A percentile compares a stretch with the other conserved stretches of the same genome.
Conservation (phyloP, 768 basidiomycete species). For the Rhodotorula graminis region DNA sequence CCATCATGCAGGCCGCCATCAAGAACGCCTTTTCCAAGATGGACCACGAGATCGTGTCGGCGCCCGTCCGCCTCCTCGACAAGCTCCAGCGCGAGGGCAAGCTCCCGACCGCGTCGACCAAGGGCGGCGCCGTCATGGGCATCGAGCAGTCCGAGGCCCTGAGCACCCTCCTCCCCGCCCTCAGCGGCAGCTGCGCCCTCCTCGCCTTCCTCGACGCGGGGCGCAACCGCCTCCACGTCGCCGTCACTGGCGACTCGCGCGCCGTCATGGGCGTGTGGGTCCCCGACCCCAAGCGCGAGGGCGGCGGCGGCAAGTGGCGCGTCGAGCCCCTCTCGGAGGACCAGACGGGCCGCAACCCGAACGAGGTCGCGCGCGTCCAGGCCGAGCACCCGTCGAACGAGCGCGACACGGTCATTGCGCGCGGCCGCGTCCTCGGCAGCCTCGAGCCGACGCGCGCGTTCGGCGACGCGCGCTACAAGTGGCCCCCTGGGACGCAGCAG, state of each 20-base stretch:
- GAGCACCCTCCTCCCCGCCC: slow-evolving; percentile 71
- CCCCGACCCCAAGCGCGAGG: slow-evolving; percentile 49
- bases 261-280: slow-evolving; percentile 94
- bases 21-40: slow-evolving; percentile 71
- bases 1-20: slow-evolving; percentile 62
- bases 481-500: slow-evolving; percentile 61
- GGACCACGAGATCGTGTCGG: slow-evolving; percentile 75
- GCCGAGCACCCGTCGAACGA: slow-evolving; percentile 78
- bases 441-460: slow-evolving; percentile 72
- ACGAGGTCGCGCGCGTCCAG: slow-evolving; percentile 76
- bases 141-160: slow-evolving; percentile 53
- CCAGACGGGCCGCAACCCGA: slow-evolving; percentile 86
- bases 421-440: slow-evolving; percentile 79
- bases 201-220: slow-evolving; percentile 81
- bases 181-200: slow-evolving; percentile 87
- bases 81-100: slow-evolving; percentile 52
- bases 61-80: slow-evolving; percentile 67
- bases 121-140: slow-evolving; percentile 59
- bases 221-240: slow-evolving; percentile 76
- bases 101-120: slow-evolving; percentile 47
- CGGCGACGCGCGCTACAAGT: slow-evolving; percentile 81
- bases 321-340: slow-evolving; percentile 93
- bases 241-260: slow-evolving; percentile 85
- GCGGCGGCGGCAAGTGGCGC: slow-evolving; percentile 65
- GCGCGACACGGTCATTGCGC: slow-evolving; percentile 63